phyloP scores from a whole-genome alignment of 2,329 filamentous ascomycete genomes.

The Fusarium drepaniforme region DNA sequence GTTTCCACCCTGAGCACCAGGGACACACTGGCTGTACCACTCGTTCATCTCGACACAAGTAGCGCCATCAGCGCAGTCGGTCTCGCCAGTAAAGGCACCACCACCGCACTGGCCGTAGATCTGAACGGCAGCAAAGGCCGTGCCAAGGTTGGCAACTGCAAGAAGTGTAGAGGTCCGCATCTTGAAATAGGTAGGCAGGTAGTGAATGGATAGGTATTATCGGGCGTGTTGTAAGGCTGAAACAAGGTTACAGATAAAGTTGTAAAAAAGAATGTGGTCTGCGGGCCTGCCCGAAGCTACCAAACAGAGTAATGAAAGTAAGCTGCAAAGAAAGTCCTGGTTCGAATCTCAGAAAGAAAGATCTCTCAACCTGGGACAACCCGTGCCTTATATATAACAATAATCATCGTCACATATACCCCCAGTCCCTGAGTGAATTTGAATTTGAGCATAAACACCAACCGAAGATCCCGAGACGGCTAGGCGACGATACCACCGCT shows the following conservation, averaged over 20 bases:
- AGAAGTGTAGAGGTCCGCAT: conserved; percentile 34
- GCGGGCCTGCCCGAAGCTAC: conserved; percentile 26
- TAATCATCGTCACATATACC: background rate
- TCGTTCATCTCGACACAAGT: conserved; percentile 31
- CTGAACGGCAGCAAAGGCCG: conserved; percentile 33
- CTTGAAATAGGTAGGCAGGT: background rate
- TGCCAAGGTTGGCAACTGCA: conserved; percentile 34
- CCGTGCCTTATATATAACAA: conserved; percentile 19
- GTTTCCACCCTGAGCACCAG: background rate
- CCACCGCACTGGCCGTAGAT: conserved; percentile 35
- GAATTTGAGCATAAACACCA: conserved; percentile 2
- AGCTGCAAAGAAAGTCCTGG: conserved; percentile 20
- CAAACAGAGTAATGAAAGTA: conserved; percentile 22
- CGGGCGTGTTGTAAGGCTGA: background rate
- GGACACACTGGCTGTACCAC: conserved; percentile 40
- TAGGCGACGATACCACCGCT: background rate
- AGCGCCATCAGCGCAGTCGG: conserved; percentile 30
- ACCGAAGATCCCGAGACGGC: background rate
- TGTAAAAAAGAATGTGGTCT: conserved; percentile 22
- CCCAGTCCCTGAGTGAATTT: background rate
- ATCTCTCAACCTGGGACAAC: background rate
- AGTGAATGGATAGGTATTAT: conserved; percentile 2
- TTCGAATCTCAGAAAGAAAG: background rate
- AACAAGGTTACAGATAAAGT: conserved; percentile 11
- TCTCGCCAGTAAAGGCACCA: conserved; percentile 24